Evolutionary conservation across 1,284 basidiomycete species (phyloP), one percentile per base, ranked within the genome.

Genomic region (Leccinum huronense): DNA sequence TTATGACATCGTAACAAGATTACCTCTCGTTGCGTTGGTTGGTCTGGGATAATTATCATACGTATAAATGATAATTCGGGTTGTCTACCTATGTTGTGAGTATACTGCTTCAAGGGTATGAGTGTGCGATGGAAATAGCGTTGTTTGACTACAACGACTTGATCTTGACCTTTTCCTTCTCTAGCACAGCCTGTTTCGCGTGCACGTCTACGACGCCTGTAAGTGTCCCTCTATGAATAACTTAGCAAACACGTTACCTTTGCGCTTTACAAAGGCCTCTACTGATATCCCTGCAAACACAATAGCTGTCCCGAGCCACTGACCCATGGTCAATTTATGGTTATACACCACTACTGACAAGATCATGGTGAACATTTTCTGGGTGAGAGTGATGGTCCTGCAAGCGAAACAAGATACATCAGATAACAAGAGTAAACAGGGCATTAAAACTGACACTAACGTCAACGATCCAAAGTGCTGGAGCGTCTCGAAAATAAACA

Each of bases 401-500:
- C 7, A 38, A 59, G 65, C 10, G 2, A 54, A 48, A 55, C 59
- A 30, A 62, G 60, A 66, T 48, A 57, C 59, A 51, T 66, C 54
- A 27, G 30, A 56, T 8, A 3, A 9, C 11, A 59, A 59, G 48
- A 56, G 51, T 27, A 58, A 8, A 56, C 0, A 14, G 45, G 14
- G 60, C 5, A 38, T 31, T 57, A 13, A 19, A 58, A 84, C 90
- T 60, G 81, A 94, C 91, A 95, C 94, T 33, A 98, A 81, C 1
- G 97, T 98, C 65, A 99, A 80, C 9, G 91, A 94, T 19, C 97
- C 97, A 75, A 98, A 99, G 71, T 96, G 91, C 70, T 95, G 91
- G 65, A 99, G 83, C 0, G 97, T 99, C 81, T 98, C 97, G 69
- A 98, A 99, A 70, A 99, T 99, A 80, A 98, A 98, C 11, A 99